phyloP scores from a whole-genome alignment of 805 yeast species.

The Saccharomycopsis microspora region DNA sequence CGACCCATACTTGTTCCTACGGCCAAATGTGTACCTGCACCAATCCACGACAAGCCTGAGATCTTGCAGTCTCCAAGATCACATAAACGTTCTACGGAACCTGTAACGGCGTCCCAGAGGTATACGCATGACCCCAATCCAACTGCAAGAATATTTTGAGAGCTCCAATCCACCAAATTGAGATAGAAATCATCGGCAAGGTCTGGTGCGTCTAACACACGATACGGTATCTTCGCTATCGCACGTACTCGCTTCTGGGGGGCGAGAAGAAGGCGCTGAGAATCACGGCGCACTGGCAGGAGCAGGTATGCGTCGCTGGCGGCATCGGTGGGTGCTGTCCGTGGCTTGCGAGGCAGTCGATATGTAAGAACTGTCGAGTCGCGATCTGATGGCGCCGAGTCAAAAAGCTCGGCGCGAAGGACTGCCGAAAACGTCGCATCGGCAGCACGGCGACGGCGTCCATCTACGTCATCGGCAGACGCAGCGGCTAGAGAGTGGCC shows the following conservation, averaged over 20 bases:
- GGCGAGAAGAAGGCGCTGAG: constrained; percentile 65
- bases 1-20: constrained; percentile 80
- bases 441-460: constrained; percentile 68
- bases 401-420: constrained; percentile 80
- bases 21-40: constrained; percentile 88
- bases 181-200: constrained; percentile 88
- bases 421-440: constrained; percentile 80
- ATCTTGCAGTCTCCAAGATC: constrained; percentile 49
- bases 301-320: constrained; percentile 69
- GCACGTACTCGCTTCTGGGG: constrained; percentile 73
- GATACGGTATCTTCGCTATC: constrained; percentile 77
- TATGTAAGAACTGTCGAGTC: constrained; percentile 29
- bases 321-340: constrained; percentile 51
- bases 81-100: constrained; percentile 72
- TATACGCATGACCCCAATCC: constrained; percentile 85
- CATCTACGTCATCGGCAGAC: constrained; percentile 51
- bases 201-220: constrained; percentile 94
- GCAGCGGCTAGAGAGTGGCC: constrained; percentile 18
- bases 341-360: constrained; percentile 54
- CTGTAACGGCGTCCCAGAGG: constrained; percentile 81
- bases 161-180: constrained; percentile 92
- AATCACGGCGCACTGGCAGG: constrained; percentile 83
- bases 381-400: constrained; percentile 28
- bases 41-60: constrained; percentile 87
- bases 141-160: constrained; percentile 78